Evolutionary conservation across 1,139 yeast genomes (phyloP).

Genomic region (Meyerozyma elateridarum): DNA sequence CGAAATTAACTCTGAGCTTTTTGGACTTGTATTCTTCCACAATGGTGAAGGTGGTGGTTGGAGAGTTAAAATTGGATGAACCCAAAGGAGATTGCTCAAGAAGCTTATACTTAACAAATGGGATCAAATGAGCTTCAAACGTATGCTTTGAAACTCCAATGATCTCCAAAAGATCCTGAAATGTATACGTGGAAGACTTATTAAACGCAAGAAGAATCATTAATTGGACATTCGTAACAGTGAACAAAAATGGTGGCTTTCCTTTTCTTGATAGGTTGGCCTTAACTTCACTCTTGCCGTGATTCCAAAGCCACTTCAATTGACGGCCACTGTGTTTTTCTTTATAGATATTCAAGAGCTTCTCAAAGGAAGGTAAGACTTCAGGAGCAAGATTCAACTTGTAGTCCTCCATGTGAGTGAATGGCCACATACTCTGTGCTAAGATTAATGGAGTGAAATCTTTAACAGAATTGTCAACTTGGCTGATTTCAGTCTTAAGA

Average conservation of each 20-base stretch:
- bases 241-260: slow-evolving; percentile 76
- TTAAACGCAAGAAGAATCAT: slow-evolving; percentile 81
- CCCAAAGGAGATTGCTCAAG: slow-evolving; percentile 62
- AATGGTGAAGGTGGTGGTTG: slow-evolving; percentile 62
- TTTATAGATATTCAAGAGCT: slow-evolving; percentile 65
- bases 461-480: slow-evolving; percentile 34
- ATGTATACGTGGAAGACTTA: slow-evolving; percentile 53
- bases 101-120: slow-evolving; percentile 75
- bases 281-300: slow-evolving; percentile 87
- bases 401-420: slow-evolving; percentile 43
- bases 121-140: slow-evolving; percentile 70
- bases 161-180: slow-evolving; percentile 55
- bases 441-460: slow-evolving; percentile 74
- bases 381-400: slow-evolving; percentile 45
- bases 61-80: slow-evolving; percentile 39
- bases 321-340: slow-evolving; percentile 82
- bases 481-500: slow-evolving; percentile 51
- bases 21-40: slow-evolving; percentile 83
- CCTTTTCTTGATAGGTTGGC: slow-evolving; percentile 84
- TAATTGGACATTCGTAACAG: slow-evolving; percentile 82
- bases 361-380: slow-evolving; percentile 58
- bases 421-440: slow-evolving; percentile 92
- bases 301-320: slow-evolving; percentile 93
- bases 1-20: slow-evolving; percentile 79
- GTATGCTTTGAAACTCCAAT: slow-evolving; percentile 66